These are phyloP conservation scores for Solanum ossicruentum DNA, from an alignment of 257 asterid genomes.

Conservation along the genomic window DNA sequence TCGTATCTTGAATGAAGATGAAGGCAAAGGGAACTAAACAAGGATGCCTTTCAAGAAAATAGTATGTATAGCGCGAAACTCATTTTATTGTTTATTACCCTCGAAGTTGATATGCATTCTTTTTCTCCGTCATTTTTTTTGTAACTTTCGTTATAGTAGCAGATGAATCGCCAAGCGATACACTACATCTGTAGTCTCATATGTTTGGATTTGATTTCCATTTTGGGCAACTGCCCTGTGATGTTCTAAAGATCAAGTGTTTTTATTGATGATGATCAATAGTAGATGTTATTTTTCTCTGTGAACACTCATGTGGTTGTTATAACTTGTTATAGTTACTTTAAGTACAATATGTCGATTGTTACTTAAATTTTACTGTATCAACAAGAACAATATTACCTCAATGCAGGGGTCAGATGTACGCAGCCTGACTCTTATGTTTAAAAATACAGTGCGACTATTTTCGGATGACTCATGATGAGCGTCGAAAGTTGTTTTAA, in stretches of 20 bases:
- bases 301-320: background rate
- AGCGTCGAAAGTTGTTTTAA: too few species aligned
- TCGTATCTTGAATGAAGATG: constrained; percentile 96
- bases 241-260: background rate
- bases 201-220: background rate
- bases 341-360: too few species aligned
- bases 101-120: background rate
- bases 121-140: background rate
- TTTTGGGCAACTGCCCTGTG: background rate
- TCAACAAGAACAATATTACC: too few species aligned
- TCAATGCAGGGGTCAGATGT: too few species aligned
- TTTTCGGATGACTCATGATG: too few species aligned
- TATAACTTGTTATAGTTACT: too few species aligned
- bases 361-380: too few species aligned
- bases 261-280: background rate
- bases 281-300: background rate
- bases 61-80: constrained; percentile 8
- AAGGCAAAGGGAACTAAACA: constrained; percentile 63
- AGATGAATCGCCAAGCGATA: background rate
- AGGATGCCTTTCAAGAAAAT: background rate
- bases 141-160: background rate
- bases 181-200: background rate
- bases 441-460: too few species aligned
- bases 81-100: background rate
- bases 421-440: too few species aligned